Percentiles rank a stretch among this genome's conserved stretches.
Evolutionary conservation across 2,329 filamentous ascomycete species (phyloP).

Genomic region (Phialophora tarda): DNA sequence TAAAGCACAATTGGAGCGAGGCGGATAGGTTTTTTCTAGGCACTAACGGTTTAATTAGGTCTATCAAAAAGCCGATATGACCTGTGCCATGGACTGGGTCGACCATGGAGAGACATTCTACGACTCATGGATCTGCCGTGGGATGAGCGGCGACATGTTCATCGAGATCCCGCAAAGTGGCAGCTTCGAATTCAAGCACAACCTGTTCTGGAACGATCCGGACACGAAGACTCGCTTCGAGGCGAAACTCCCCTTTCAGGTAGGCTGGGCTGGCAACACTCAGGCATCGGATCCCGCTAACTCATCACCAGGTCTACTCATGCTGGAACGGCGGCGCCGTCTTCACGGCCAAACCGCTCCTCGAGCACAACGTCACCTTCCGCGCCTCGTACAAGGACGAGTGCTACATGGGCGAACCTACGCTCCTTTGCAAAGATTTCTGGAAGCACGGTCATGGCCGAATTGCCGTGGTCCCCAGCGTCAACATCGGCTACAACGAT

Average conservation of each 20-base stretch:
- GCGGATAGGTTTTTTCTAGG: not conserved
- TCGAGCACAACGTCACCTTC: constrained; percentile 55
- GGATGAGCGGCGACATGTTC: constrained; percentile 60
- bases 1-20: not conserved
- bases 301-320: constrained; percentile 53
- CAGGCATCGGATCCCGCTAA: not conserved
- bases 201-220: constrained; percentile 61
- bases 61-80: constrained; percentile 59
- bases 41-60: not conserved
- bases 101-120: constrained; percentile 59
- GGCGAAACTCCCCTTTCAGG: constrained; percentile 57
- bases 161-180: constrained; percentile 59
- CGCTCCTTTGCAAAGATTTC: constrained; percentile 63
- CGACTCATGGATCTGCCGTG: constrained; percentile 62
- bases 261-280: not conserved
- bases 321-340: constrained; percentile 66
- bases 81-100: constrained; percentile 65
- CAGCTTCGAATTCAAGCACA: constrained; percentile 56
- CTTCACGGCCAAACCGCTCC: constrained; percentile 56
- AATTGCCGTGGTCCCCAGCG: constrained; percentile 62
- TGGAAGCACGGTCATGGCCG: constrained; percentile 58
- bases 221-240: constrained; percentile 45
- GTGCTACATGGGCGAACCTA: constrained; percentile 62
- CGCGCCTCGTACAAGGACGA: constrained; percentile 51
- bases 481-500: constrained; percentile 63